Evolutionary conservation across 31 red algal species (phyloP), one percentile per base, ranked within the genome.

Genomic region (Asparagopsis taxiformis): DNA sequence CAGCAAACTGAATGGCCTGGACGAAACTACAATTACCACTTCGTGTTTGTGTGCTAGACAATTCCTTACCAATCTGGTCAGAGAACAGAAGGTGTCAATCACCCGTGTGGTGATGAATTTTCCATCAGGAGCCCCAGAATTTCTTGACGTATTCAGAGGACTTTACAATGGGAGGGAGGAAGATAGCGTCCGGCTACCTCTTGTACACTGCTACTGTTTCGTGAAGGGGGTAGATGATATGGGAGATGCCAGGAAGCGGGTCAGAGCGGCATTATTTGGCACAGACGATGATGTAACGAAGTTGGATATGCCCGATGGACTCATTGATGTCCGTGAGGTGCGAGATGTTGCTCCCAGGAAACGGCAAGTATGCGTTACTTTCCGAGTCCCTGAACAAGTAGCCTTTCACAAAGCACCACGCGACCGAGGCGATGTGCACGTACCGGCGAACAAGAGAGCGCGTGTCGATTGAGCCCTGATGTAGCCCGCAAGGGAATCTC

Each of bases 141-240:
- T 98, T 70, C 59, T 98, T 1, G 66, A 85, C 36, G 90, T 90
- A 0, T 78, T 98, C 24, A 56, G 71, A 43, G 95, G 95, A 1
- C 53, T 91, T 23, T 96, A 96, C 54, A 57, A 11, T 17, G 61
- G 69, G 5, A 36, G 52, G 54, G 16, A 37, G 10, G 37, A 49
- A 36, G 53, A 68, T 16, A 31, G 3, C 0, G 61, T 55, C 2
- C 70, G 58, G 35, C 63, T 98, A 60, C 95, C 91, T 15, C 24
- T 51, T 50, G 63, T 98, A 10, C 69, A 94, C 62, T 98, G 95
- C 56, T 98, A 94, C 37, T 87, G 85, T 69, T 98, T 98, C 51
- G 85, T 77, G 9, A 78, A 59, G 31, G 90, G 79, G 46, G 55
- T 52, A 9, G 56, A 82, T 4, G 69, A 80, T 29, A 57, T 67